Conservation (phyloP, 352 stramenopile species). For the Phytophthora sp. region DNA sequence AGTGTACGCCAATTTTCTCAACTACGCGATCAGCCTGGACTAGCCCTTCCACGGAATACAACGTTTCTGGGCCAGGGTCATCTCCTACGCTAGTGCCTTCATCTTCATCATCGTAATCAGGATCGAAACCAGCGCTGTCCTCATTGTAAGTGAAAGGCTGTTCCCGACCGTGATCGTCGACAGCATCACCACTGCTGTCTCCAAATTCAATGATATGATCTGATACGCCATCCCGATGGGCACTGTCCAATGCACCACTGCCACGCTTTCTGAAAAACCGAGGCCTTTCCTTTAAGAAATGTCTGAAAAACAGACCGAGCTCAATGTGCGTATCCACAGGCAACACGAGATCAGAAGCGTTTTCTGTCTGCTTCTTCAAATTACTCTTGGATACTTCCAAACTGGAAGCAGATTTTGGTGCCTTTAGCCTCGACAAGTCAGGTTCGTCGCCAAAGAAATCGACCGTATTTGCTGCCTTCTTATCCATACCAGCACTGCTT, state of each 20-base stretch:
- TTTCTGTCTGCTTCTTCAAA: slow-evolving; percentile 55
- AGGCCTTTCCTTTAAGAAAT: slow-evolving; percentile 80
- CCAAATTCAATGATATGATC: slow-evolving; percentile 25
- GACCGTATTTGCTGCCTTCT: slow-evolving; percentile 46
- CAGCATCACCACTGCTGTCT: slow-evolving; percentile 22
- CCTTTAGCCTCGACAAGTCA: slow-evolving; percentile 57
- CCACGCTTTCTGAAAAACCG: slow-evolving; percentile 60
- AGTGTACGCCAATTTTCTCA: slow-evolving; percentile 94
- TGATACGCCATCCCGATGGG: slow-evolving; percentile 16
- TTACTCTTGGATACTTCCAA: slow-evolving; percentile 60
- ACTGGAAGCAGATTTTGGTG: slow-evolving; percentile 37
- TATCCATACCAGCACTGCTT: slow-evolving; percentile 43
- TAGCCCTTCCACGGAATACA: slow-evolving; percentile 64
- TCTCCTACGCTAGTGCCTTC: slow-evolving; percentile 38
- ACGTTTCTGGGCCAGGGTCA: slow-evolving; percentile 28
- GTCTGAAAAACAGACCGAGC: slow-evolving; percentile 68
- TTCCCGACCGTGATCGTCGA: slow-evolving; percentile 25
- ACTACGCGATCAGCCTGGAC: slow-evolving; percentile 92
- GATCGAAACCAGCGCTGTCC: slow-evolving; percentile 47
- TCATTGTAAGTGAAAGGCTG: slow-evolving; percentile 49
- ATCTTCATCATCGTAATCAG: slow-evolving; percentile 51
- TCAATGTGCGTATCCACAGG: slow-evolving; percentile 82
- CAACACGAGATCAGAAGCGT: slow-evolving; percentile 71
- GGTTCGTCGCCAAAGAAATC: slow-evolving; percentile 65
- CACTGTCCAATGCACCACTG: slow-evolving; percentile 13